Conservation (phyloP, 805 yeast genomes). For the Nakazawaea siamensis region DNA sequence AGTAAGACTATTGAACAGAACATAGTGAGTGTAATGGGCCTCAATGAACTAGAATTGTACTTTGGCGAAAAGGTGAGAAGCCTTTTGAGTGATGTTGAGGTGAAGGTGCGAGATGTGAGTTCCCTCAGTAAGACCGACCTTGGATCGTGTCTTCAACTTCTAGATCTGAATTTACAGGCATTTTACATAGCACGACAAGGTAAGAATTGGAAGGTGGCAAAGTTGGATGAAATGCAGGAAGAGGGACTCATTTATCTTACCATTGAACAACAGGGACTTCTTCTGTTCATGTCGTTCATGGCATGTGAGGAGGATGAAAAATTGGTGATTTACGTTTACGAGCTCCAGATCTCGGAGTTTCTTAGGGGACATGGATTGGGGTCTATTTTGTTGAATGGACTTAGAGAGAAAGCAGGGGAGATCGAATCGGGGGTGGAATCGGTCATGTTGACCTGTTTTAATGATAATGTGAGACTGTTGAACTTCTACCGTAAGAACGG, state of each 20-base stretch:
- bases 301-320: slow-evolving; percentile 30
- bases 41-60: no score
- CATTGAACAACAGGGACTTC: slow-evolving; percentile 18
- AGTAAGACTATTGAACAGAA: no score
- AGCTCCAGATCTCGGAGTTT: slow-evolving; percentile 36
- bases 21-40: no score
- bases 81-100: no score
- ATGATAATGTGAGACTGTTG: slow-evolving; percentile 32
- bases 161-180: slow-evolving; percentile 20
- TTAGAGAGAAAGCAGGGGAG: slow-evolving; percentile 23
- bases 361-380: slow-evolving; percentile 33
- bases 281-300: slow-evolving; percentile 39
- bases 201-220: slow-evolving; percentile 31
- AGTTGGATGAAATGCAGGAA: slow-evolving; percentile 37
- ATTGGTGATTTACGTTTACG: slow-evolving; percentile 43
- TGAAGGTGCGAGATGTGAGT: no score
- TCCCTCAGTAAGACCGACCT: no score
- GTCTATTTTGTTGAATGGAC: slow-evolving; percentile 22
- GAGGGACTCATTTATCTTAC: slow-evolving; percentile 36
- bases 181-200: slow-evolving; percentile 23
- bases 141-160: slow-evolving; percentile 14
- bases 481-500: slow-evolving; percentile 35
- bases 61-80: no score
- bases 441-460: slow-evolving; percentile 41
- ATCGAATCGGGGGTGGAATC: slow-evolving; percentile 16